Evolutionary conservation across 805 yeast genomes (phyloP).

Genomic region (Barnettozyma californica): DNA sequence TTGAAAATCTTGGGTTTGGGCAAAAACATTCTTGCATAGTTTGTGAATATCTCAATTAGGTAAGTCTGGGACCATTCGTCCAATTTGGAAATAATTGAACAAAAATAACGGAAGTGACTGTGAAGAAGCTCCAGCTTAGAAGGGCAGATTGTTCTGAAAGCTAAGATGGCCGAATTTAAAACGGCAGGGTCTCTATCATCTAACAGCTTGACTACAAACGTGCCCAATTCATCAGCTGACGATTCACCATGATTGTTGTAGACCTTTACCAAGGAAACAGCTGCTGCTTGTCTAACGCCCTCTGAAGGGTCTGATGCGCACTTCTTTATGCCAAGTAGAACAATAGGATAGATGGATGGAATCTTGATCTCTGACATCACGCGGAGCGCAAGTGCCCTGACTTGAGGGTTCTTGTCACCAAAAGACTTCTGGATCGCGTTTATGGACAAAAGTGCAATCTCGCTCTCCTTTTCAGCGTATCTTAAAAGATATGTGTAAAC

Average conservation of each 20-base stretch:
- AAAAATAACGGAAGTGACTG: slow-evolving; percentile 56
- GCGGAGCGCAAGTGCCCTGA: slow-evolving; percentile 68
- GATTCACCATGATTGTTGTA: slow-evolving; percentile 37
- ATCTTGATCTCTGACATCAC: slow-evolving; percentile 81
- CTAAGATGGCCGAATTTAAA: slow-evolving; percentile 59
- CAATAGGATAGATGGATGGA: slow-evolving; percentile 74
- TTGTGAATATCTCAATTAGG: slow-evolving; percentile 56
- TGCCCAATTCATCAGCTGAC: slow-evolving; percentile 45
- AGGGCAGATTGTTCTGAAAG: slow-evolving; percentile 49
- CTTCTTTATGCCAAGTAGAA: slow-evolving; percentile 66
- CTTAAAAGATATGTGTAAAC: slow-evolving; percentile 71
- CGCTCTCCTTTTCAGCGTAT: slow-evolving; percentile 81
- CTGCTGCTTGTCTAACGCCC: slow-evolving; percentile 72
- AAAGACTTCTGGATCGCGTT: slow-evolving; percentile 87
- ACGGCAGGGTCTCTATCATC: slow-evolving; percentile 66
- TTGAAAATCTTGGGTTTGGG: slow-evolving; percentile 44
- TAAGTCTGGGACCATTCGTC: slow-evolving; percentile 70
- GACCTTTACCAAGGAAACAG: slow-evolving; percentile 64
- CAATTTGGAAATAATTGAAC: slow-evolving; percentile 42
- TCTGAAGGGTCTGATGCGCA: slow-evolving; percentile 68
- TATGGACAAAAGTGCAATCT: slow-evolving; percentile 81
- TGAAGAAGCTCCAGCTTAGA: slow-evolving; percentile 65
- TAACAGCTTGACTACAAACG: slow-evolving; percentile 46
- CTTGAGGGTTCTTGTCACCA: slow-evolving; percentile 60
- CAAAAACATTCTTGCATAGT: slow-evolving; percentile 59